A percentile compares a stretch with the other conserved stretches of the same genome.
These are phyloP conservation scores for Phytophthora megakarya DNA, from an alignment of 352 stramenopile genomes.

Conservation along the genomic window DNA sequence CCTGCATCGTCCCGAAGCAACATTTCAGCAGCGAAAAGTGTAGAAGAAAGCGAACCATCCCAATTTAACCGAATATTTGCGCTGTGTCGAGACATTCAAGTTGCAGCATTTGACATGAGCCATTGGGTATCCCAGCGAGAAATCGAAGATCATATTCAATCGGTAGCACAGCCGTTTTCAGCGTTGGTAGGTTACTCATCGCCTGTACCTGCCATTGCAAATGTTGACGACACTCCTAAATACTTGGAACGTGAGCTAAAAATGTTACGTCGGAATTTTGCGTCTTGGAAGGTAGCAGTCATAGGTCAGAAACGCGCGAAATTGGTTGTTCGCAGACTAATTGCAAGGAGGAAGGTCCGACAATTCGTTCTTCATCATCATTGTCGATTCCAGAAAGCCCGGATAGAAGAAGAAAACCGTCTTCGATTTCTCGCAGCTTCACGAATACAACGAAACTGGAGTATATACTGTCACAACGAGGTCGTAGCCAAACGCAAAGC, in stretches of 20 bases:
- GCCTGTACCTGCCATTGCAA: neutral
- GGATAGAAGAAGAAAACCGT: conserved; percentile 10
- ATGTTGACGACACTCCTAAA: conserved; percentile 15
- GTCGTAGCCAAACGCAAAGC: conserved; percentile 3
- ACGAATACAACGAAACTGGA: conserved; percentile 42
- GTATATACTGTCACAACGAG: conserved; percentile 6
- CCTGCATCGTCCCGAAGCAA: conserved; percentile 7
- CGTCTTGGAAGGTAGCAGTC: conserved; percentile 40
- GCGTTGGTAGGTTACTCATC: conserved; percentile 15
- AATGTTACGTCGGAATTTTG: conserved; percentile 62
- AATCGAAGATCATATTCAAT: conserved; percentile 32
- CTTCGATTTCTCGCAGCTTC: conserved; percentile 12
- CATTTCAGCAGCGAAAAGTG: conserved; percentile 3
- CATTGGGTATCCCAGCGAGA: conserved; percentile 41
- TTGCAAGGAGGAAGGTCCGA: conserved; percentile 35
- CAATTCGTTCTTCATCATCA: conserved; percentile 33
- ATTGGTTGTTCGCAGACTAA: conserved; percentile 23
- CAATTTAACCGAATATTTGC: conserved; percentile 42
- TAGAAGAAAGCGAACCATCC: conserved; percentile 14
- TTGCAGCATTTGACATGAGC: conserved; percentile 47
- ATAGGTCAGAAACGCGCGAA: conserved; percentile 28
- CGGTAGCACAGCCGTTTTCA: conserved; percentile 14
- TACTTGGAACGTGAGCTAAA: conserved; percentile 75
- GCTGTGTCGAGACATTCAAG: conserved; percentile 60
- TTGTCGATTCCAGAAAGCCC: conserved; percentile 7